Percentiles rank a stretch among this genome's conserved stretches.
phyloP scores from a whole-genome alignment of 306 rosid species.

The Arachis hypogaea region DNA sequence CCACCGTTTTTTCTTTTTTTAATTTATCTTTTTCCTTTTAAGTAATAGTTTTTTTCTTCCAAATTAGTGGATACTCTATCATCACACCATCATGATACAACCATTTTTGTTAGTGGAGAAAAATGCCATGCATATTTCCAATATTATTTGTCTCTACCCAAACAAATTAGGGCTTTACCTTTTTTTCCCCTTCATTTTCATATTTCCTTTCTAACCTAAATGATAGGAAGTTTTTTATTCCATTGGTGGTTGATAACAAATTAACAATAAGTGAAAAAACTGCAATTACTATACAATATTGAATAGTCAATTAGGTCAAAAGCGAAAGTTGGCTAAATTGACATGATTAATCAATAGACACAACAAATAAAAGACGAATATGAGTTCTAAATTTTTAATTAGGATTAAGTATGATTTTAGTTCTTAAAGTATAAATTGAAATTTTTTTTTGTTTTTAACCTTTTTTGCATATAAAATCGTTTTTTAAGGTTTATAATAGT shows the following conservation, averaged over 20 bases:
- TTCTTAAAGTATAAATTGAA: too few species aligned
- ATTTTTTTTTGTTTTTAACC: too few species aligned
- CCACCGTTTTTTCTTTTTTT: conserved; percentile 23
- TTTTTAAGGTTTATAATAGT: too few species aligned
- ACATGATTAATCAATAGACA: not conserved
- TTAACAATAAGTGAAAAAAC: not conserved
- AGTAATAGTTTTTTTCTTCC: conserved; percentile 16
- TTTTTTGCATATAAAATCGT: too few species aligned
- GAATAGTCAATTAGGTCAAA: not conserved
- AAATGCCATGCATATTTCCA: conserved; percentile 38
- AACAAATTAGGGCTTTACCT: not conserved
- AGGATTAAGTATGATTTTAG: too few species aligned
- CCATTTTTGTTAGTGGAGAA: conserved; percentile 25
- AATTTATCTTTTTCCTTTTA: not conserved
- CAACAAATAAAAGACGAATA: not conserved
- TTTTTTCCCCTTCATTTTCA: not conserved
- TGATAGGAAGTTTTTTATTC: not conserved
- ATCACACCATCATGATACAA: not conserved
- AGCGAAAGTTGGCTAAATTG: not conserved
- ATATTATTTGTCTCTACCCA: conserved; percentile 27
- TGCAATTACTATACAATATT: too few species aligned
- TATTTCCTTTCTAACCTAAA: not conserved
- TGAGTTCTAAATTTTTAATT: not conserved
- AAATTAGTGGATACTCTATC: conserved; percentile 13
- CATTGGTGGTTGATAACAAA: not conserved